phyloP scores from a whole-genome alignment of 1,284 basidiomycete genomes.

The Microbotryum lychnidis-dioicae region DNA sequence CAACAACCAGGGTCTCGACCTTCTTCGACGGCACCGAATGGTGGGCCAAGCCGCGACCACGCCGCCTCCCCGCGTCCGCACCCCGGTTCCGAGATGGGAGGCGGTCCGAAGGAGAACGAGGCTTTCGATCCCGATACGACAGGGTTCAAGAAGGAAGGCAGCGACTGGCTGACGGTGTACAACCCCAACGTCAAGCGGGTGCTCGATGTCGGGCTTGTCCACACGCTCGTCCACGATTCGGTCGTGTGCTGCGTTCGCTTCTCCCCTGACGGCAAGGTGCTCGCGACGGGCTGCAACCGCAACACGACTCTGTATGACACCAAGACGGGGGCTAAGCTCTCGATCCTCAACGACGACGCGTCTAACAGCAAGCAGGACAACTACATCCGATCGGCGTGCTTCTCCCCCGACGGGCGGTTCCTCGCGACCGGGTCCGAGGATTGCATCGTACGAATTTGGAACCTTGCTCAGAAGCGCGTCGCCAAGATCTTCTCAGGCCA shows the following conservation, averaged over 20 bases:
- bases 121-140: slow-evolving; percentile 47
- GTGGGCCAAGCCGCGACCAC: not conserved
- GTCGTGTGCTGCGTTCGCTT: slow-evolving; percentile 89
- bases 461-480: slow-evolving; percentile 65
- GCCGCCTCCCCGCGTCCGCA: no score
- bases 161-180: slow-evolving; percentile 93
- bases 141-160: slow-evolving; percentile 64
- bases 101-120: not conserved
- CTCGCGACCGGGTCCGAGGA: slow-evolving; percentile 80
- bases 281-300: slow-evolving; percentile 85
- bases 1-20: slow-evolving; percentile 14
- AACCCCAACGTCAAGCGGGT: slow-evolving; percentile 73
- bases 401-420: slow-evolving; percentile 70
- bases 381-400: slow-evolving; percentile 75
- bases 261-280: slow-evolving; percentile 74
- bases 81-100: no score
- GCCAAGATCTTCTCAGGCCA: slow-evolving; percentile 71
- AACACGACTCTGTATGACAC: slow-evolving; percentile 85
- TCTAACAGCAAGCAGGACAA: slow-evolving; percentile 55
- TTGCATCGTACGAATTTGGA: slow-evolving; percentile 77
- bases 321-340: slow-evolving; percentile 70
- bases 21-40: slow-evolving; percentile 10
- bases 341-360: slow-evolving; percentile 62
- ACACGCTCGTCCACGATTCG: slow-evolving; percentile 87
- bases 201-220: slow-evolving; percentile 79